Conservation (phyloP, 768 basidiomycete species). For the Lentinula edodes region DNA sequence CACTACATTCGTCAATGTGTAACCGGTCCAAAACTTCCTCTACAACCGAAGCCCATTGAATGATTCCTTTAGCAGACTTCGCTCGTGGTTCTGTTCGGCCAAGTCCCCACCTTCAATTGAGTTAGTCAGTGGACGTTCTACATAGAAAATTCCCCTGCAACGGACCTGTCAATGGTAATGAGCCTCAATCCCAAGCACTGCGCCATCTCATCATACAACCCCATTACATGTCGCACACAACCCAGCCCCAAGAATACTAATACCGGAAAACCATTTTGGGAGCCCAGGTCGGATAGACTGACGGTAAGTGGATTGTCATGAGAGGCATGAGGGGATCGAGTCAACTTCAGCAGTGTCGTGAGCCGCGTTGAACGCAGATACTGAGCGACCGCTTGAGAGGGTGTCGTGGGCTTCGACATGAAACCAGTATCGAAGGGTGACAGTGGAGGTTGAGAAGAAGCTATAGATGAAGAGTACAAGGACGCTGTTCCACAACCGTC, state of each 20-base stretch:
- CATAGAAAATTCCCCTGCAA: constrained; percentile 4
- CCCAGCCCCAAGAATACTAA: constrained; percentile 92
- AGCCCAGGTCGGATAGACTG: constrained; percentile 91
- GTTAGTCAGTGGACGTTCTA: constrained; percentile 11
- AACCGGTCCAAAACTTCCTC: constrained; percentile 86
- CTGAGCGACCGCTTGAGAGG: constrained; percentile 73
- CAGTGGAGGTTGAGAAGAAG: constrained; percentile 37
- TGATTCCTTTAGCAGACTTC: constrained; percentile 70
- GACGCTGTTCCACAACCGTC: constrained; percentile 47
- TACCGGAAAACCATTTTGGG: constrained; percentile 78
- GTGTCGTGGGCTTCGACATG: constrained; percentile 37
- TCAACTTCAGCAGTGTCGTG: constrained; percentile 77
- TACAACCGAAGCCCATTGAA: constrained; percentile 87
- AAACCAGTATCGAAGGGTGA: constrained; percentile 41
- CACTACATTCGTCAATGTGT: constrained; percentile 70
- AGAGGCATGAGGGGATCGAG: constrained; percentile 74
- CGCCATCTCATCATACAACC: constrained; percentile 95
- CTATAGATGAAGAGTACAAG: constrained; percentile 44
- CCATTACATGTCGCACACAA: constrained; percentile 92
- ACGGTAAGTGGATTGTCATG: constrained; percentile 71
- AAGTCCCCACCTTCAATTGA: constrained; percentile 72
- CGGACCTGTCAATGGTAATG: constrained; percentile 89
- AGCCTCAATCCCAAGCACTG: constrained; percentile 78
- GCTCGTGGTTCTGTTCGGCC: constrained; percentile 76
- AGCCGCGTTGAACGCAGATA: constrained; percentile 84